A percentile compares a stretch with the other conserved stretches of the same genome.
These are phyloP conservation scores for Gastrolobium villosum DNA, from an alignment of 306 rosid genomes.

Conservation along the genomic window DNA sequence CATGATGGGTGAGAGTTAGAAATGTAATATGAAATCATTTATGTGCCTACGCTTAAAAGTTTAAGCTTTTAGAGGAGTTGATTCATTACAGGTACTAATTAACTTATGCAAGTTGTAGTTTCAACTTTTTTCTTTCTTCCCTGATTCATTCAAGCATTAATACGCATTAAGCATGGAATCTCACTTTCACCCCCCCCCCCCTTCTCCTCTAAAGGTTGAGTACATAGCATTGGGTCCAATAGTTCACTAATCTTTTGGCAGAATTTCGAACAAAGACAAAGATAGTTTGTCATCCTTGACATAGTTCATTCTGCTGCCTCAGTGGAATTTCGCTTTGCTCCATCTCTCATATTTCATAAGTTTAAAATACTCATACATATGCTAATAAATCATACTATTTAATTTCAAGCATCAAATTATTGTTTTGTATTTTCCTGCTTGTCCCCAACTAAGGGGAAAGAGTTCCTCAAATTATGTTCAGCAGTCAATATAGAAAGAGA, in stretches of 20 bases:
- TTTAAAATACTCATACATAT: slow-evolving; percentile 23
- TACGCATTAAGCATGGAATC: slow-evolving; percentile 2
- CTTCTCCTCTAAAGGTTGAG: slow-evolving; percentile 3
- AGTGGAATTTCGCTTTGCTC: slow-evolving; percentile 1
- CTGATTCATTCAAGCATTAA: slow-evolving; percentile 25
- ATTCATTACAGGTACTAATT: not conserved
- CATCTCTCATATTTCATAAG: slow-evolving; percentile 27
- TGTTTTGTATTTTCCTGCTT: slow-evolving; percentile 18
- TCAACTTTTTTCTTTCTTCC: not conserved
- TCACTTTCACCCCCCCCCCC: slow-evolving; percentile 12
- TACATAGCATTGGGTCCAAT: slow-evolving; percentile 27
- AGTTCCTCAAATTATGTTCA: slow-evolving; percentile 31
- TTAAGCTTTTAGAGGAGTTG: slow-evolving; percentile 6
- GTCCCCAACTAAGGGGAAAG: slow-evolving; percentile 27
- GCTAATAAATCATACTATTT: slow-evolving; percentile 34
- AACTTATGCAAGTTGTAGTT: slow-evolving; percentile 20
- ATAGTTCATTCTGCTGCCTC: slow-evolving; percentile 22
- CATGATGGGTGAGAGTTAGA: not conserved
- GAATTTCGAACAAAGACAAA: slow-evolving; percentile 19
- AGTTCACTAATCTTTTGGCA: slow-evolving; percentile 33
- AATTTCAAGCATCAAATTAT: slow-evolving; percentile 45
- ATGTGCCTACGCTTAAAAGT: slow-evolving; percentile 22
- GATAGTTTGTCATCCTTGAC: slow-evolving; percentile 26
- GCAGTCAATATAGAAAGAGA: slow-evolving; percentile 44
- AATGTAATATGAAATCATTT: slow-evolving; percentile 26